Evolutionary conservation across 352 stramenopile species (phyloP).

Genomic region (Blastocystis sp.): DNA sequence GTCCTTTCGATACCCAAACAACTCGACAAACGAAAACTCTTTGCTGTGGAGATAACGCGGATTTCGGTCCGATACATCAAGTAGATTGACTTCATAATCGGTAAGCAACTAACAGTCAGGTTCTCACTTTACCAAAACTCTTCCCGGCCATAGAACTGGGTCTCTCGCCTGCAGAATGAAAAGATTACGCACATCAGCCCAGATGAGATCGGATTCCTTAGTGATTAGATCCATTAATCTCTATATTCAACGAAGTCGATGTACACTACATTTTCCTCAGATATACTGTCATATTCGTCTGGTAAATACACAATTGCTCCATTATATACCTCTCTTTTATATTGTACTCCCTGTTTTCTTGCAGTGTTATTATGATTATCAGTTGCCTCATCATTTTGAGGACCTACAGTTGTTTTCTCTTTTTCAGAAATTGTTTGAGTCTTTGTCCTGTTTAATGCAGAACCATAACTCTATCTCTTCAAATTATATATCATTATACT

Average conservation of each 20-base stretch:
- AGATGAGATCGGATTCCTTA: not conserved
- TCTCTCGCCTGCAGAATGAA: not conserved
- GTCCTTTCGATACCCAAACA: conserved; percentile 25
- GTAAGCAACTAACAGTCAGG: not conserved
- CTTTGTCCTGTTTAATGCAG: no score
- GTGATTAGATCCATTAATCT: not conserved
- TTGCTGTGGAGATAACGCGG: not conserved
- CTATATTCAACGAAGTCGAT: not conserved
- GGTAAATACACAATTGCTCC: not conserved
- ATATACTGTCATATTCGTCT: not conserved
- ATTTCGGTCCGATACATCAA: not conserved
- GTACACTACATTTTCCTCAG: not conserved
- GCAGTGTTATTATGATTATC: not conserved
- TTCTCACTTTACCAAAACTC: not conserved
- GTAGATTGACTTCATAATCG: conserved; percentile 6
- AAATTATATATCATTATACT: no score
- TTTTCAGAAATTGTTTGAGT: not conserved
- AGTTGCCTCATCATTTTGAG: not conserved
- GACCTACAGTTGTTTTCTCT: not conserved
- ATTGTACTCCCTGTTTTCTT: not conserved
- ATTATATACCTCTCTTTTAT: not conserved
- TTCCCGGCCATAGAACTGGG: not conserved
- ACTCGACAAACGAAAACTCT: not conserved
- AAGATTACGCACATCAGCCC: not conserved
- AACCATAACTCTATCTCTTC: no score